phyloP scores from a whole-genome alignment of 768 basidiomycete genomes.

The Leccinum fibrillosum region DNA sequence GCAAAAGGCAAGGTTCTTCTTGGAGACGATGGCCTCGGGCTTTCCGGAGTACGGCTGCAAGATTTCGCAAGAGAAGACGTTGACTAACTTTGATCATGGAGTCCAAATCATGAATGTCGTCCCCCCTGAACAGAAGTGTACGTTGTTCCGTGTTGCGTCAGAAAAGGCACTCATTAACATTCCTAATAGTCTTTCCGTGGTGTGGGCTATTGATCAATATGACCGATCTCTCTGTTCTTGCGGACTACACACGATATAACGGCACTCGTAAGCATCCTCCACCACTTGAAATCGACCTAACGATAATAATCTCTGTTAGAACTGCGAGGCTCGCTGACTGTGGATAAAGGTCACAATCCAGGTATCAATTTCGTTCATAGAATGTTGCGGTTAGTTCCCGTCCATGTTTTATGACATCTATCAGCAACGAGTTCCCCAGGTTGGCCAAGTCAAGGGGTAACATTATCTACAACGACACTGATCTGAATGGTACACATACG shows the following conservation, averaged over 20 bases:
- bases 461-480: conserved; percentile 73
- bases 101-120: conserved; percentile 51
- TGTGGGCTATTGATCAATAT: conserved; percentile 85
- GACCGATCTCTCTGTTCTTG: conserved; percentile 69
- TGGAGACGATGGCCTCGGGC: conserved; percentile 75
- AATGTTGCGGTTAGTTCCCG: conserved; percentile 64
- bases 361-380: conserved; percentile 65
- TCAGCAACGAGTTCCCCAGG: conserved; percentile 36
- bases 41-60: conserved; percentile 95
- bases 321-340: conserved; percentile 64
- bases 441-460: conserved; percentile 73
- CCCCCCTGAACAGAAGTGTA: conserved; percentile 43
- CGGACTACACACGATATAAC: conserved; percentile 72
- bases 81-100: conserved; percentile 79
- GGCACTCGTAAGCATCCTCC: conserved; percentile 47
- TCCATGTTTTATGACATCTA: not conserved
- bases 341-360: conserved; percentile 61
- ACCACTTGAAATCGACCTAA: not conserved
- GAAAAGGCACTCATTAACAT: not conserved
- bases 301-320: conserved; percentile 38
- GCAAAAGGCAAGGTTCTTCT: conserved; percentile 60
- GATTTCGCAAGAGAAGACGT: conserved; percentile 84
- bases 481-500: conserved; percentile 56
- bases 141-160: not conserved
- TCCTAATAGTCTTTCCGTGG: conserved; percentile 80